Evolutionary conservation across 169 alveolate genomes (phyloP), one percentile per base, ranked within the genome.

Genomic region (Plasmodium relictum): DNA sequence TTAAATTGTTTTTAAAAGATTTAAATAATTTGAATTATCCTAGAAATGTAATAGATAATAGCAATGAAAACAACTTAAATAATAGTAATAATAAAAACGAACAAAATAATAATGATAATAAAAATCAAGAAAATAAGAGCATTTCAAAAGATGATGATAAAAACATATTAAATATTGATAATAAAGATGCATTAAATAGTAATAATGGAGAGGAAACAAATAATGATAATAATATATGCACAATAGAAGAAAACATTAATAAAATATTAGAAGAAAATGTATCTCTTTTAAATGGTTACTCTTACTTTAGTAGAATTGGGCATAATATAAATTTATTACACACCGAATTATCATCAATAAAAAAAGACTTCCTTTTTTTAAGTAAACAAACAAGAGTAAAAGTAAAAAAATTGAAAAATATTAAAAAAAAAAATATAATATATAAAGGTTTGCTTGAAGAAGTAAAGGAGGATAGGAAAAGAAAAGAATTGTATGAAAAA

Each of bases 401-500:
- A 52, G 45, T 86, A 26, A 56, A 71, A 71, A 66, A 50, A 37
- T 62, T 86, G 18, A 69, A 71, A 39, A 31, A 37, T 8, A 41
- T 69, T 63, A 58, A 73, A 65, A 71, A 86, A 16, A 63, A 86
- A 86, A 86, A 86, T 71, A 86, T 52, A 61, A 72, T 86, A 6
- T 86, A 86, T 54, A 62, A 71, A 39, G 54, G 10, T 1, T n/a
- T 71, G 44, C 52, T 86, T 8, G 52, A 86, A 31, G 78, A 86
- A 41, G 62, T 71, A 1, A 86, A 86, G 70, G 44, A 70, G 39
- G 65, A 69, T 42, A 26, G 88, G 58, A 86, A 73, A 50, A 56
- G 74, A 73, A 86, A 69, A 59, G 92, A 86, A 45, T 42, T 73
- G 14, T 86, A 86, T 71, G 92, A 86, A 59, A 31, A 18, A 2